Percentiles rank a stretch among this genome's conserved stretches.
Conservation (phyloP, 1,139 yeast genomes). For the Candida pseudoviswanathii region DNA sequence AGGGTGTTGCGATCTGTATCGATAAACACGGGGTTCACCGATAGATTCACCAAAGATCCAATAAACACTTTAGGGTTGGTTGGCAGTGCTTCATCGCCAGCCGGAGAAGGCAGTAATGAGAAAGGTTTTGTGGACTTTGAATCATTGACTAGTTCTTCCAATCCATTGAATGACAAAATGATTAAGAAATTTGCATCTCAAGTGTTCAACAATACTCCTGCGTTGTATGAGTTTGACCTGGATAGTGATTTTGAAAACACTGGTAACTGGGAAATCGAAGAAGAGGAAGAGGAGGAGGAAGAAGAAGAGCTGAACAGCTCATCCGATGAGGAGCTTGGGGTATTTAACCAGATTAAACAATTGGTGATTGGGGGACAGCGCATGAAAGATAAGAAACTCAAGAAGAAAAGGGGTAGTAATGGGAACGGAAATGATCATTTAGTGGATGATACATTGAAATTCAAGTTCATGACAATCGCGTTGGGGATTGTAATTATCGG, state of each 20-base stretch:
- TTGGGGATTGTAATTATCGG: constrained; percentile 48
- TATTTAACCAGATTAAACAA: constrained; percentile 38
- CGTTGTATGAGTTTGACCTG: constrained; percentile 15
- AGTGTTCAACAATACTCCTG: constrained; percentile 23
- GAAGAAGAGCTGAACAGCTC: constrained; percentile 13
- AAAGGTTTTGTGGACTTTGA: constrained; percentile 4
- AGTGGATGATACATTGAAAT: constrained; percentile 45
- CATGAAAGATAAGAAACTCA: constrained; percentile 18
- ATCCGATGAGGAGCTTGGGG: constrained; percentile 26
- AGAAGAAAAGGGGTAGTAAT: constrained; percentile 21
- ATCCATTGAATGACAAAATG: constrained; percentile 12
- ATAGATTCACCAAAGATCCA: constrained; percentile 4
- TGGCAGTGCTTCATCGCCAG: neutral
- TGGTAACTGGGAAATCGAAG: constrained; percentile 18
- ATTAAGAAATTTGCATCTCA: constrained; percentile 42
- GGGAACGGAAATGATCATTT: constrained; percentile 24
- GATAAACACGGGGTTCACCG: constrained; percentile 37
- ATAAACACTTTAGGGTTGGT: constrained; percentile 7
- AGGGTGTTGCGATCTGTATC: constrained; percentile 49
- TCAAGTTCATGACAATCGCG: constrained; percentile 47
- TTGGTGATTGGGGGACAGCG: constrained; percentile 36
- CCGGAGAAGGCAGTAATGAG: constrained; percentile 11
- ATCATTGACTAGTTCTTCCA: constrained; percentile 6
- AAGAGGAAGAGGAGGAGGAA: constrained; percentile 19
- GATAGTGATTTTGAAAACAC: constrained; percentile 20